phyloP scores from a whole-genome alignment of 345 rosid species.

The Garcia nutans region DNA sequence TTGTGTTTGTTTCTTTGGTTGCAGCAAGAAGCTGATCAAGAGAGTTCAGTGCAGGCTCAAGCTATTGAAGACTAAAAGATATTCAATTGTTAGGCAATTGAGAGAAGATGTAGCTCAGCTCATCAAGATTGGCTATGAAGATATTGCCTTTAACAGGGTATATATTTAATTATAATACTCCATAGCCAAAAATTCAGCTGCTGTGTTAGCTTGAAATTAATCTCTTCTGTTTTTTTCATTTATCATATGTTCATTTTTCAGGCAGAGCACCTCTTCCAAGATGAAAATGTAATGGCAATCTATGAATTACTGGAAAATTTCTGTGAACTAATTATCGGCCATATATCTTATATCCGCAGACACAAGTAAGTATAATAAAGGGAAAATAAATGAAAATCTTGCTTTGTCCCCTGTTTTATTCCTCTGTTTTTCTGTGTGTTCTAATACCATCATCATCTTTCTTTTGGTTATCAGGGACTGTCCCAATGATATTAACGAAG shows the following conservation, averaged over 20 bases:
- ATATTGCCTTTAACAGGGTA: conserved; percentile 58
- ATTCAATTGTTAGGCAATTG: conserved; percentile 54
- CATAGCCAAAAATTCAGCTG: background rate
- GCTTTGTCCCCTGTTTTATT: background rate
- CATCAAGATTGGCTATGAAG: conserved; percentile 50
- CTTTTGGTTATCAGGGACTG: conserved; percentile 46
- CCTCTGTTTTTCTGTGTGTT: background rate
- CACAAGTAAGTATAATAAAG: conserved; percentile 42
- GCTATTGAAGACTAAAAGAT: conserved; percentile 64
- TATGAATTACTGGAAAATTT: conserved; percentile 60
- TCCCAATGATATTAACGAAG: conserved; percentile 73
- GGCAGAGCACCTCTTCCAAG: conserved; percentile 59
- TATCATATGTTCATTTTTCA: conserved; percentile 22
- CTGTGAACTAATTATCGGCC: conserved; percentile 54
- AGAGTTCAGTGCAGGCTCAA: conserved; percentile 59
- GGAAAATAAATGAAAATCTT: background rate
- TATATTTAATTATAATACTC: conserved; percentile 9
- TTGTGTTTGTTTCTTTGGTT: conserved; percentile 14
- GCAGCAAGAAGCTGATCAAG: conserved; percentile 63
- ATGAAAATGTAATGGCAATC: conserved; percentile 42
- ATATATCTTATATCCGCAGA: conserved; percentile 57
- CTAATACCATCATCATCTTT: background rate
- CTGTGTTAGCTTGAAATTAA: background rate
- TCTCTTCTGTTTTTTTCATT: conserved; percentile 1
- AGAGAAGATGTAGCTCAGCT: conserved; percentile 66